Evolutionary conservation across 306 rosid species (phyloP).

Genomic region (Sphenostylis stenocarpa): DNA sequence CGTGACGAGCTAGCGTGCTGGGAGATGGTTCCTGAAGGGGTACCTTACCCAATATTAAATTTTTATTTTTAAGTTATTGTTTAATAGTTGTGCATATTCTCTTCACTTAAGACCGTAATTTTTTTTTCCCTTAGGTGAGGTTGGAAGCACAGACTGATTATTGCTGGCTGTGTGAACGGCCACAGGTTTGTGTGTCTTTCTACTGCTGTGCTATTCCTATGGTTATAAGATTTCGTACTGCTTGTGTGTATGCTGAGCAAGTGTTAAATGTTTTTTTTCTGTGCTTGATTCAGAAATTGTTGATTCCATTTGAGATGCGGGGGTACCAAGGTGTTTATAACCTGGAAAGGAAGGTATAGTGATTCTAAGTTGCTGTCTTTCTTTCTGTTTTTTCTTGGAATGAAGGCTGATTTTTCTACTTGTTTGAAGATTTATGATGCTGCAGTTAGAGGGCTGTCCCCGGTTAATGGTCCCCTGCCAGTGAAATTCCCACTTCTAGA

Average conservation of each 20-base stretch:
- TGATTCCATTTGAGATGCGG: conserved; percentile 97
- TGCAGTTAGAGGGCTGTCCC: conserved; percentile 77
- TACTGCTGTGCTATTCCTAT: neutral
- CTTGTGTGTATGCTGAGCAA: conserved; percentile 7
- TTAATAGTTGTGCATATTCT: conserved; percentile 15
- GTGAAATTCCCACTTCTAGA: conserved; percentile 81
- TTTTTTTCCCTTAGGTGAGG: conserved; percentile 64
- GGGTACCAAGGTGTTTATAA: conserved; percentile 92
- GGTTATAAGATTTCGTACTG: neutral
- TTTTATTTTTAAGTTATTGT: neutral
- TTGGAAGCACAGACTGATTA: conserved; percentile 81
- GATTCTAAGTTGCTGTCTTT: neutral
- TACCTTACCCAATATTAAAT: conserved; percentile 10
- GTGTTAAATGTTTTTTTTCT: conserved; percentile 2
- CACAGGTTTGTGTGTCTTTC: conserved; percentile 60
- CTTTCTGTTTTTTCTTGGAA: conserved; percentile 21
- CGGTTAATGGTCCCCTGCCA: conserved; percentile 59
- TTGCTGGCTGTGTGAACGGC: conserved; percentile 92
- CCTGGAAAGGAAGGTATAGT: conserved; percentile 80
- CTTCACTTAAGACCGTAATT: neutral
- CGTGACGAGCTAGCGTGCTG: conserved; percentile 75
- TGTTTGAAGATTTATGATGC: conserved; percentile 66
- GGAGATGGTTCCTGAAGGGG: conserved; percentile 92
- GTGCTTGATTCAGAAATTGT: conserved; percentile 57
- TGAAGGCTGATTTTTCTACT: conserved; percentile 13